Evolutionary conservation across 2,329 filamentous ascomycete genomes (phyloP), one percentile per base, ranked within the genome.

Genomic region (Pseudocercospora crystallina): DNA sequence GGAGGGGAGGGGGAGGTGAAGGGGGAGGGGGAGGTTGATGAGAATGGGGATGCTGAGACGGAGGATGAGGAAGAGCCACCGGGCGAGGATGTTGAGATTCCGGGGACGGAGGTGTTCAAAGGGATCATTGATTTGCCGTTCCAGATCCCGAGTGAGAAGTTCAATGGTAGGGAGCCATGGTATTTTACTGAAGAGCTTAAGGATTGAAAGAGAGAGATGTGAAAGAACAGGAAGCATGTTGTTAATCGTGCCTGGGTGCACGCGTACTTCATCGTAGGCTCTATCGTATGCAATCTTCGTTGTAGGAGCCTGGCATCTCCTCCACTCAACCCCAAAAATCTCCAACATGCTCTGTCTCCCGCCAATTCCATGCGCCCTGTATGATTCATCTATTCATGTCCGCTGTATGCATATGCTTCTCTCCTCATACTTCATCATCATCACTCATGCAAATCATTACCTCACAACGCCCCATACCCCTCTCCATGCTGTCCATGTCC

Each of bases 101-200:
- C 65, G 52, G 68, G 68, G 8, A 72, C 75, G 65, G 67, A 71
- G 5, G 71, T 77, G 8, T 88, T 89, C 65, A 65, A 75, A 26
- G 74, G 70, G 7, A 70, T 69, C 8, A 68, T 89, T 29, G 84
- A 85, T 34, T 73, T 89, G 14, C 86, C 86, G 0, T 86, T 89
- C 73, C 63, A 76, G 61, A 70, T 77, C 53, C 86, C 86, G 13
- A 82, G 79, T 9, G 71, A 74, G 41, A 61, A 60, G 44, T 84
- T 84, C 62, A 70, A 65, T 13, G 71, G 58, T 2, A 70, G 63
- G 43, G 64, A 69, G 59, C 76, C 76, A 8, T 79, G 76, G 76
- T 75, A 73, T 50, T 71, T 71, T 52, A 65, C 49, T 46, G 63
- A 65, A 47, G 42, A 53, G 37, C 34, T 26, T 7, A 26, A 26